These are phyloP conservation scores for Candida adriatica DNA, from an alignment of 805 yeast genomes.

Conservation along the genomic window DNA sequence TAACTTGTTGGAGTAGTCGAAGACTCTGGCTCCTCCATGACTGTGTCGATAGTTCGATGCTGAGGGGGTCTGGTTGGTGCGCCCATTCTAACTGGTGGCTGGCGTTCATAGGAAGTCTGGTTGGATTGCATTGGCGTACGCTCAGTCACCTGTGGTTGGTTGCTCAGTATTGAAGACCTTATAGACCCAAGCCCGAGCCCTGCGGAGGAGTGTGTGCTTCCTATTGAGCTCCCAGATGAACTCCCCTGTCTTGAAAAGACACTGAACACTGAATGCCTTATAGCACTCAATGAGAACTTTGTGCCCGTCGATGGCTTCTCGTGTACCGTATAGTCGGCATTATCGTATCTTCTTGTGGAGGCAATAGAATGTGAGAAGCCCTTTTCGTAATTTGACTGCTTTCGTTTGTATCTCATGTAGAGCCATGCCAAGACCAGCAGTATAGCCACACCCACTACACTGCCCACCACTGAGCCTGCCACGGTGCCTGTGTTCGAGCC, in stretches of 20 bases:
- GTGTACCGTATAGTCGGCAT: not conserved
- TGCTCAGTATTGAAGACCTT: constrained; percentile 12
- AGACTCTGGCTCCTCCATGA: constrained; percentile 21
- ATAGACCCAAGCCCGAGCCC: constrained; percentile 10
- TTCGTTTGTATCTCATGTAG: constrained; percentile 8
- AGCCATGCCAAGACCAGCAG: constrained; percentile 14
- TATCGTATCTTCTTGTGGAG: constrained; percentile 21
- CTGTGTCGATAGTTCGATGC: constrained; percentile 20
- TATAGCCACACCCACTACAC: constrained; percentile 16
- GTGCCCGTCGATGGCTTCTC: constrained; percentile 1
- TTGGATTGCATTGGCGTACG: constrained; percentile 2
- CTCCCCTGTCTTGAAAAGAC: constrained; percentile 3
- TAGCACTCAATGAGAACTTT: constrained; percentile 3
- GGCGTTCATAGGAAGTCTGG: constrained; percentile 5
- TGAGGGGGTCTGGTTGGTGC: constrained; percentile 1
- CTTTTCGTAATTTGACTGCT: constrained; percentile 9
- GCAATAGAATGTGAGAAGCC: constrained; percentile 22
- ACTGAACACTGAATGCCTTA: no score
- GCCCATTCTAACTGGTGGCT: constrained; percentile 3
- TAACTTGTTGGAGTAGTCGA: constrained; percentile 1
- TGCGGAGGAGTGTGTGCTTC: constrained; percentile 4
- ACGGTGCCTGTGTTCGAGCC: constrained; percentile 6
- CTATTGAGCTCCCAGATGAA: constrained; percentile 5
- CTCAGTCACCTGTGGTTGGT: constrained; percentile 9
- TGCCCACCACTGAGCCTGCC: constrained; percentile 24